Evolutionary conservation across 75 land plant genomes (phyloP), one percentile per base, ranked within the genome.

Genomic region (Cupressus sempervirens): DNA sequence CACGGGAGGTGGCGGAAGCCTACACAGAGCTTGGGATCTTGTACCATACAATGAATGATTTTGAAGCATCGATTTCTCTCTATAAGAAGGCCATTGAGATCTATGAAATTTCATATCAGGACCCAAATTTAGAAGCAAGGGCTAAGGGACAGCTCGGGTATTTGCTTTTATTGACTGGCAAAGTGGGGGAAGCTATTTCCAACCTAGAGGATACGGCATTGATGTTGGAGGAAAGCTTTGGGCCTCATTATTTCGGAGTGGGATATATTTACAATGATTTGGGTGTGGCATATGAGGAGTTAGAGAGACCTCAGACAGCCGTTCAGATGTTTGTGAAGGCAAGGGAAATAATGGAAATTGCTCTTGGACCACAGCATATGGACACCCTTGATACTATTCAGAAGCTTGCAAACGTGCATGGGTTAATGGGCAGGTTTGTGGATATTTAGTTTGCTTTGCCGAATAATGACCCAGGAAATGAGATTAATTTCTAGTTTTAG

Each of bases 241-340:
- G 96, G 75, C 67, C 88, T 8, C 88, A 90, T 79, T 91, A 93
- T 84, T 93, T 89, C 87, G 92, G 87, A 36, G 87, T 94, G 14
- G 92, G 90, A n/a, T 93, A 93, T 84, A 89, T 93, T 32, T 93
- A 91, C 81, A 93, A 93, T 81, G 91, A 93, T 83, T 84, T 94
- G 75, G 94, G 93, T 20, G 93, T 91, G 29, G 95, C 93, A 30
- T 91, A 91, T 86, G 75, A 88, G 86, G 93, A 94, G 82, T 20
- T 93, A 29, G 92, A 90, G 43, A 88, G 93, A 81, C 94, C 91
- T 80, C 91, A 94, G 65, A 90, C 93, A 45, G 91, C 94, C 50
- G 89, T 86, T 30, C 89, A 94, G 88, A 86, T 91, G 89, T 93
- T 91, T 89, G 91, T 87, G 29, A 80, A 87, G 84, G 94, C 96